These are phyloP conservation scores for Candida sakaeoensis DNA, from an alignment of 805 yeast species.

Conservation along the genomic window DNA sequence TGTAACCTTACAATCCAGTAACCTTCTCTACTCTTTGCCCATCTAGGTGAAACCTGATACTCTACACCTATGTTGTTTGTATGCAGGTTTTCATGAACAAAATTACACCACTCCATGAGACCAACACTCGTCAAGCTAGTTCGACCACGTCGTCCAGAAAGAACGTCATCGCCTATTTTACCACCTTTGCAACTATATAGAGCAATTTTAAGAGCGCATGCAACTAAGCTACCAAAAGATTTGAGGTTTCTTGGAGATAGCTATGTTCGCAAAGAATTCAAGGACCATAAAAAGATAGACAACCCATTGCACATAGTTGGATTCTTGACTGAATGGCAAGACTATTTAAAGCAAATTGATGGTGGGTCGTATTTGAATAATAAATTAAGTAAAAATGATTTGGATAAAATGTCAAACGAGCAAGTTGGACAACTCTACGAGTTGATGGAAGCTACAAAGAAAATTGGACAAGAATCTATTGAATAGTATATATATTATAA, in stretches of 20 bases:
- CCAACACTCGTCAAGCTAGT: conserved; percentile 33
- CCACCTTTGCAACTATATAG: conserved; percentile 83
- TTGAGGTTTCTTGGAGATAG: conserved; percentile 82
- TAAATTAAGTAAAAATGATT: conserved; percentile 54
- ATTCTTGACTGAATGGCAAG: conserved; percentile 93
- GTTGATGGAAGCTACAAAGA: conserved; percentile 69
- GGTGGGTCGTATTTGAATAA: conserved; percentile 42
- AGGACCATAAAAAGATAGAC: conserved; percentile 73
- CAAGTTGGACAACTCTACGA: conserved; percentile 80
- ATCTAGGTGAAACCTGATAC: too few relatives aligned
- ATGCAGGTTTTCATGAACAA: background rate
- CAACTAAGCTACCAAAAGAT: conserved; percentile 54
- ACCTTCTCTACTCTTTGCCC: too few relatives aligned
- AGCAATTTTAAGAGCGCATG: conserved; percentile 78
- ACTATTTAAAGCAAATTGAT: conserved; percentile 57
- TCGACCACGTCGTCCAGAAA: conserved; percentile 39
- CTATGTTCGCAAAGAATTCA: conserved; percentile 87
- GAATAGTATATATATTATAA: conserved; percentile 32
- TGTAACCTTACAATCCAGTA: too few relatives aligned
- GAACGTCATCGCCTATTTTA: conserved; percentile 46
- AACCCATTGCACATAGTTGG: conserved; percentile 95
- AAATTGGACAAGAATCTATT: conserved; percentile 16
- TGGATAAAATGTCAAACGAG: conserved; percentile 86
- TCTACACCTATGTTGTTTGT: too few relatives aligned
- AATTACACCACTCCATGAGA: conserved; percentile 23